A percentile compares a stretch with the other conserved stretches of the same genome.
These are phyloP conservation scores for Boletellus deceptivus DNA, from an alignment of 1,284 basidiomycete genomes.

Conservation along the genomic window DNA sequence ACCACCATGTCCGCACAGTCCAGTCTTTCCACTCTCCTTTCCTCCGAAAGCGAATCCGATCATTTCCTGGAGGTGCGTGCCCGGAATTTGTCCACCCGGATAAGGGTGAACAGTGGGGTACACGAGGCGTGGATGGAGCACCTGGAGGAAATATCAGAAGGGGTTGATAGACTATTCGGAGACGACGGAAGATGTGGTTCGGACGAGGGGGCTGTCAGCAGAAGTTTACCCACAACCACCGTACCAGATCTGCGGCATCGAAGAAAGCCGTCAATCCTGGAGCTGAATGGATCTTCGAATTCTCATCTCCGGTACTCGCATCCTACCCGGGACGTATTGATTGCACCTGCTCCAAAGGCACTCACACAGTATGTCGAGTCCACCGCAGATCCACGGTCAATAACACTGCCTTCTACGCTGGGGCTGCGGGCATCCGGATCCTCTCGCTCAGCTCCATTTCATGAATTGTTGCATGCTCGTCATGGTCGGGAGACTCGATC, in stretches of 20 bases:
- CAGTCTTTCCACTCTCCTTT: slow-evolving; percentile 50
- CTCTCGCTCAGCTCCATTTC: slow-evolving; percentile 30
- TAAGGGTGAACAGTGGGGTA: slow-evolving; percentile 40
- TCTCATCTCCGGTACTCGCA: slow-evolving; percentile 49
- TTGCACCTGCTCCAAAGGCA: slow-evolving; percentile 68
- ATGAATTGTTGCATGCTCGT: slow-evolving; percentile 1
- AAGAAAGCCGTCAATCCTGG: slow-evolving; percentile 49
- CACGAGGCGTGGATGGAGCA: slow-evolving; percentile 64
- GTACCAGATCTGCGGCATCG: slow-evolving; percentile 32
- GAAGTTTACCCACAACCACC: slow-evolving; percentile 48
- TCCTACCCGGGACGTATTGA: slow-evolving; percentile 50
- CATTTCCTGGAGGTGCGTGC: slow-evolving; percentile 44
- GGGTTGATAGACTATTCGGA: slow-evolving; percentile 55
- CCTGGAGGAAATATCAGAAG: slow-evolving; percentile 60
- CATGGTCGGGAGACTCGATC: slow-evolving; percentile 7
- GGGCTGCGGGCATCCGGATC: slow-evolving; percentile 53
- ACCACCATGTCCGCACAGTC: slow-evolving; percentile 69
- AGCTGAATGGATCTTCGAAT: slow-evolving; percentile 35
- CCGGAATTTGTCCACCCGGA: slow-evolving; percentile 50
- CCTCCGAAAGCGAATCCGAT: slow-evolving; percentile 39
- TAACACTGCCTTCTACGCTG: slow-evolving; percentile 66
- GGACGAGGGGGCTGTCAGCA: slow-evolving; percentile 43
- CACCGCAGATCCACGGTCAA: slow-evolving; percentile 47
- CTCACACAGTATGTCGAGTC: slow-evolving; percentile 70
- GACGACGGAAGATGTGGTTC: slow-evolving; percentile 17